Evolutionary conservation across 2,329 filamentous ascomycete genomes (phyloP), one percentile per base, ranked within the genome.

Genomic region (Harringtonia lauricola): DNA sequence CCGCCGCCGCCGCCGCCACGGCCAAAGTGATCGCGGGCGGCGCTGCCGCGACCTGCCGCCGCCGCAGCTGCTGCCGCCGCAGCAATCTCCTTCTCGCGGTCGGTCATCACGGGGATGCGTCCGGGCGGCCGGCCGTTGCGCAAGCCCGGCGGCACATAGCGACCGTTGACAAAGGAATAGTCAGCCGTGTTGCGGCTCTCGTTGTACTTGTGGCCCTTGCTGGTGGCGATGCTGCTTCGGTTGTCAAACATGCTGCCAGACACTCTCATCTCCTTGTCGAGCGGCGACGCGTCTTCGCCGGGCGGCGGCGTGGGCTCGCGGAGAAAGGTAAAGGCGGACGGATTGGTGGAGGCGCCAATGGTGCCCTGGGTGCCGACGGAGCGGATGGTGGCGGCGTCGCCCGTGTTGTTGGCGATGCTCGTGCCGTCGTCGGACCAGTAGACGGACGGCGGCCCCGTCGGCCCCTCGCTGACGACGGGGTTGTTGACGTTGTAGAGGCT

Each of bases 241-340:
- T 10, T 26, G 24, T n/a, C n/a, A n/a, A n/a, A n/a, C n/a, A n/a
- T n/a, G n/a, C n/a, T n/a, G n/a, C n/a, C n/a, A n/a, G n/a, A n/a
- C n/a, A n/a, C n/a, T n/a, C n/a, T n/a, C n/a, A n/a, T 36, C 15
- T 36, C 31, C 15, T 31, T 28, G 28, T 40, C 41, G 18, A 26
- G 22, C 39, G 19, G 40, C 40, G 18, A 30, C 33, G 21, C 38
- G 34, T 45, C 39, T 9, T 45, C 38, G 12, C 54, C 29, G 44
- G 59, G 61, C 13, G 62, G 55, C 13, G 63, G 63, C n/a, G 64
- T 64, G 13, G 51, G 52, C 42, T 66, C 64, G 17, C 63, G 60
- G 51, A 63, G 65, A 31, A 67, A 67, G 0, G 64, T 67, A 46
- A 57, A 63, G 21, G 58, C 54, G 1, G 52, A 52, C 19, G 52